Evolutionary conservation across 495 filamentous ascomycete genomes (phyloP).

Genomic region (Coniosporium apollinis): DNA sequence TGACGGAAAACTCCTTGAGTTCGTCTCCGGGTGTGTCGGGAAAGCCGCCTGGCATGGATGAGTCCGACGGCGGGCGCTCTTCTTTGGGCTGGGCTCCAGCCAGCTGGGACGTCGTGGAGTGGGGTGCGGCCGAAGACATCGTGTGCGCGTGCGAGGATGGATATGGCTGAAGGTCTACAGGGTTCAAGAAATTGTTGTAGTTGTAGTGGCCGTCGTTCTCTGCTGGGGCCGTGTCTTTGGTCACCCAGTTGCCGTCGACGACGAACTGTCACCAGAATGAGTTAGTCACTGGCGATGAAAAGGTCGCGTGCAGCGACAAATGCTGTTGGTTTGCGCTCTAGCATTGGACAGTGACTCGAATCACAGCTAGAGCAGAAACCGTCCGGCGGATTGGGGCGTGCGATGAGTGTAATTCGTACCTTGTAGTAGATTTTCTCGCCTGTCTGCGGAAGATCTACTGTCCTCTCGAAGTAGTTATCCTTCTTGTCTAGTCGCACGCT

Average conservation of each 20-base stretch:
- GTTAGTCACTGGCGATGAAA: not conserved
- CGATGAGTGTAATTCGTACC: too few relatives aligned
- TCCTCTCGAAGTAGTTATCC: conserved; percentile 55
- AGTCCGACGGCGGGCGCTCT: conserved; percentile 9
- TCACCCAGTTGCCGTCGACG: conserved; percentile 75
- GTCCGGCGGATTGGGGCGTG: too few relatives aligned
- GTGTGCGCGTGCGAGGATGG: conserved; percentile 25
- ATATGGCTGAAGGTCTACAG: conserved; percentile 46
- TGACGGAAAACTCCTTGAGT: conserved; percentile 17
- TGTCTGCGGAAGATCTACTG: conserved; percentile 46
- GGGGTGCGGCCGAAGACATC: conserved; percentile 53
- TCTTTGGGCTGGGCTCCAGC: conserved; percentile 49
- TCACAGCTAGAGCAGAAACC: too few relatives aligned
- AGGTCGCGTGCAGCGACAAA: too few relatives aligned
- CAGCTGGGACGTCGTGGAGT: conserved; percentile 57
- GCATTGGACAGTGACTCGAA: too few relatives aligned
- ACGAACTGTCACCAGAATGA: conserved; percentile 47
- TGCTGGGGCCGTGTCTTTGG: conserved; percentile 57
- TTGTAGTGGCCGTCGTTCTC: conserved; percentile 63
- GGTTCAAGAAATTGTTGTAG: conserved; percentile 75
- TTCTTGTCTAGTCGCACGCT: conserved; percentile 62
- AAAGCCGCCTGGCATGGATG: conserved; percentile 54
- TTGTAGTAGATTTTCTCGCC: conserved; percentile 46
- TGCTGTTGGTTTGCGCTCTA: not conserved
- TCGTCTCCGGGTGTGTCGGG: conserved; percentile 57